These are phyloP conservation scores for Leccinum griseonigrum DNA, from an alignment of 1,284 basidiomycete genomes.

Conservation along the genomic window DNA sequence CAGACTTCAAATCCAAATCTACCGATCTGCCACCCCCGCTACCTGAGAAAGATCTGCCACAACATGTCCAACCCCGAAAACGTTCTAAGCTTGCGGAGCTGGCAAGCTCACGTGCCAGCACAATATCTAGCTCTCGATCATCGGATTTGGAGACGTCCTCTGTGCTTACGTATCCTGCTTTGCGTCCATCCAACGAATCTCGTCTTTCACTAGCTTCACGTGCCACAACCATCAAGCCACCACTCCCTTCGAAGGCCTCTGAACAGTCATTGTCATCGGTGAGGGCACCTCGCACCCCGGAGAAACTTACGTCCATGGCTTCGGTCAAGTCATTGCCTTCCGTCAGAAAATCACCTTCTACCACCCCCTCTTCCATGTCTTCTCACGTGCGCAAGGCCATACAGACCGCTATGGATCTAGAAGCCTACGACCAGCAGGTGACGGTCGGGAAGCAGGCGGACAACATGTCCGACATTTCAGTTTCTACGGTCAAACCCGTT, in stretches of 20 bases:
- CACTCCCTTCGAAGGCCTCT: conserved; percentile 19
- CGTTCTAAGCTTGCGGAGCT: conserved; percentile 63
- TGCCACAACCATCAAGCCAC: conserved; percentile 16
- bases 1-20: conserved; percentile 51
- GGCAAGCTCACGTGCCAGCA: conserved; percentile 55
- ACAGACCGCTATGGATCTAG: conserved; percentile 47
- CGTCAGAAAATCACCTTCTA: conserved; percentile 23
- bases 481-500: conserved; percentile 23
- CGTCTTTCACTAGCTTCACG: conserved; percentile 38
- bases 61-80: conserved; percentile 27
- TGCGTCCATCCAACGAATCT: conserved; percentile 62
- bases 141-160: conserved; percentile 47
- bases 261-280: conserved; percentile 11
- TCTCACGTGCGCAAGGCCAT: conserved; percentile 62
- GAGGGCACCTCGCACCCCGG: conserved; percentile 14
- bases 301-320: conserved; percentile 10
- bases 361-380: conserved; percentile 47
- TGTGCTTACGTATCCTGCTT: conserved; percentile 60
- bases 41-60: conserved; percentile 25
- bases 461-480: conserved; percentile 18
- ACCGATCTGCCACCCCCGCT: conserved; percentile 30
- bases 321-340: conserved; percentile 26
- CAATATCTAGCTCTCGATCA: conserved; percentile 42
- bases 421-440: conserved; percentile 33
- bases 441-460: conserved; percentile 12